Evolutionary conservation across 305 asterid species (phyloP), one percentile per base, ranked within the genome.

Genomic region (Fraxinus paxiana): DNA sequence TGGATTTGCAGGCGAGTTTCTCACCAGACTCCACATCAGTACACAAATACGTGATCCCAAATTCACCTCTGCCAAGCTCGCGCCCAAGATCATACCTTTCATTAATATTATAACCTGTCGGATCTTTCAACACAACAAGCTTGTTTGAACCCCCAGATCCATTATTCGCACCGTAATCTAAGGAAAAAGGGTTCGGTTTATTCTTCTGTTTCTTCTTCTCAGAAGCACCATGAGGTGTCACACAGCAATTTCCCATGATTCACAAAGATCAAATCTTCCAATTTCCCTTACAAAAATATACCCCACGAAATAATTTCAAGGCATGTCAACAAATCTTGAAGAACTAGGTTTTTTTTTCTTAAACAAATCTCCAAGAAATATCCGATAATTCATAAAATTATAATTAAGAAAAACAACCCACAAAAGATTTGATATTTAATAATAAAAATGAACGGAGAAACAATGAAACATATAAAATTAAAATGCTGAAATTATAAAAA

Each of bases 201-300:
- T 86, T 90, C 89, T 90, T 92, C 83, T 82, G 87, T 76, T 86
- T 85, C 88, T 87, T 89, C 41, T 79, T 82, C 12, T 85, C 89
- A n/a, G 92, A 85, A 76, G 91, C 83, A 76, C 78, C 83, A 61
- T 79, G 85, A 69, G 97, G 97, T 38, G 89, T 87, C 77, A 79
- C 94, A 48, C 97, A 94, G 87, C 98, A 94, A 88, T 94, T 94
- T 33, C 98, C 98, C 98, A 94, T 94, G 75, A 83, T 82, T 86
- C 81, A 61, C 71, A 79, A 83, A 48, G 77, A 35, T 84, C 81
- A 67, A 35, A 79, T 77, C 84, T 84, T 80, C 34, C 69, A 43
- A 65, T 30, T 80, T 48, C 17, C 72, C 59, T 46, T n/a, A 37
- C 43, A 71, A 48, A 48, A 71, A 78, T 78, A 37, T 13, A 65